Evolutionary conservation across 495 filamentous ascomycete species (phyloP).

Genomic region (Talaromyces proteolyticus): DNA sequence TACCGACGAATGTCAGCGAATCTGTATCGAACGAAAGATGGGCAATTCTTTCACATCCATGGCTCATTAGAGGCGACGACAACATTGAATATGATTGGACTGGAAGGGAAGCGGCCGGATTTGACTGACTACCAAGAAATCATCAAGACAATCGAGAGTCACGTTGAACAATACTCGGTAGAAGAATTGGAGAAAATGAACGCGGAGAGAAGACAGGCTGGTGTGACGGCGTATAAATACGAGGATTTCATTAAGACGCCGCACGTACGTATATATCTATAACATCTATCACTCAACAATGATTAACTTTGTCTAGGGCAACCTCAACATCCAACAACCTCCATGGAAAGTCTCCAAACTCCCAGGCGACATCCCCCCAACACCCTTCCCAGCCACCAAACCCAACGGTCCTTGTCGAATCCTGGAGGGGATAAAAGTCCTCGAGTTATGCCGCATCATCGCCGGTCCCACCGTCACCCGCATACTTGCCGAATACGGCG

Average conservation of each 20-base stretch:
- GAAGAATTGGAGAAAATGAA: constrained; percentile 63
- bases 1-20: constrained; percentile 73
- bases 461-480: constrained; percentile 58
- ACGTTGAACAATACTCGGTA: constrained; percentile 57
- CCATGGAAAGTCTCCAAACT: constrained; percentile 49
- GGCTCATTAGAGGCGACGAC: constrained; percentile 66
- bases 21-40: constrained; percentile 62
- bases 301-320: constrained; percentile 28
- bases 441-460: constrained; percentile 63
- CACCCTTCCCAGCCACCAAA: constrained; percentile 39
- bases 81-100: constrained; percentile 65
- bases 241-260: constrained; percentile 57
- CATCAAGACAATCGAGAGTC: constrained; percentile 60
- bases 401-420: constrained; percentile 20
- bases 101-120: constrained; percentile 55
- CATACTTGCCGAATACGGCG: constrained; percentile 62
- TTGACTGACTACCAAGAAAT: constrained; percentile 61
- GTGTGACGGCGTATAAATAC: constrained; percentile 58
- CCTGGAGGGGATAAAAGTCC: constrained; percentile 40
- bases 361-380: constrained; percentile 40
- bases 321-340: constrained; percentile 39
- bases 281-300: constrained; percentile 8
- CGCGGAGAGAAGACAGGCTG: constrained; percentile 54
- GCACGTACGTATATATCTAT: constrained; percentile 39
- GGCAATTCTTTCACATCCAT: constrained; percentile 72